Percentiles rank a stretch among this genome's conserved stretches.
Evolutionary conservation across 495 filamentous ascomycete genomes (phyloP).

Genomic region (Aeminium ludgeri): DNA sequence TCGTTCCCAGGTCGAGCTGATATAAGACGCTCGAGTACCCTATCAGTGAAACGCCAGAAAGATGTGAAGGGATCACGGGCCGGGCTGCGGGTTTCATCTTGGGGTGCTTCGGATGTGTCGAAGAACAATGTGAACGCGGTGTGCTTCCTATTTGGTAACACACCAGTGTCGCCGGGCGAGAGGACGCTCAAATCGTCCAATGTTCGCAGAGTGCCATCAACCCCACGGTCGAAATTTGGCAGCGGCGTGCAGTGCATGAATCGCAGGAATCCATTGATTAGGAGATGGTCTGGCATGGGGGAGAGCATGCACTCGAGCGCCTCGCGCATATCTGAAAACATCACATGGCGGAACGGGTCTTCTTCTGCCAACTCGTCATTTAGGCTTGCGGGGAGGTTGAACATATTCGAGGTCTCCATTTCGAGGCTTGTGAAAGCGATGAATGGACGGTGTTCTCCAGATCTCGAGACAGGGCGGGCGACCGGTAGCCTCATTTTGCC

Average conservation of each 20-base stretch:
- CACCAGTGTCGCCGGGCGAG: background rate
- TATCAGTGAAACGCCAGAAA: constrained; percentile 14
- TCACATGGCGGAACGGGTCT: constrained; percentile 61
- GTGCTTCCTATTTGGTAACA: background rate
- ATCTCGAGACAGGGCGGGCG: no score
- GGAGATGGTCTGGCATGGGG: constrained; percentile 21
- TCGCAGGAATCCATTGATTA: constrained; percentile 13
- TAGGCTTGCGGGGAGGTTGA: constrained; percentile 29
- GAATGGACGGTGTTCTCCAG: constrained; percentile 18
- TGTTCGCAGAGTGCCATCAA: background rate
- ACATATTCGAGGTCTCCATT: constrained; percentile 30
- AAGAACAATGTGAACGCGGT: constrained; percentile 4
- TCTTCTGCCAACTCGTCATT: constrained; percentile 50
- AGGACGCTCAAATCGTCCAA: background rate
- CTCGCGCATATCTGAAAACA: constrained; percentile 58
- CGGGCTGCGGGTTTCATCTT: no score
- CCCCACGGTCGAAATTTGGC: background rate
- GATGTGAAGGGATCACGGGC: no score
- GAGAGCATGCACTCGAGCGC: constrained; percentile 39
- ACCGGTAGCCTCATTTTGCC: background rate
- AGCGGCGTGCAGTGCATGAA: constrained; percentile 45
- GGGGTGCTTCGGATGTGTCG: background rate
- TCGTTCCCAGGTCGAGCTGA: constrained; percentile 27
- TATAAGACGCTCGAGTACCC: constrained; percentile 40
- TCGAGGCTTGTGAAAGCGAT: constrained; percentile 37